These are phyloP conservation scores for Candida dendrica DNA, from an alignment of 805 yeast genomes.

Conservation along the genomic window DNA sequence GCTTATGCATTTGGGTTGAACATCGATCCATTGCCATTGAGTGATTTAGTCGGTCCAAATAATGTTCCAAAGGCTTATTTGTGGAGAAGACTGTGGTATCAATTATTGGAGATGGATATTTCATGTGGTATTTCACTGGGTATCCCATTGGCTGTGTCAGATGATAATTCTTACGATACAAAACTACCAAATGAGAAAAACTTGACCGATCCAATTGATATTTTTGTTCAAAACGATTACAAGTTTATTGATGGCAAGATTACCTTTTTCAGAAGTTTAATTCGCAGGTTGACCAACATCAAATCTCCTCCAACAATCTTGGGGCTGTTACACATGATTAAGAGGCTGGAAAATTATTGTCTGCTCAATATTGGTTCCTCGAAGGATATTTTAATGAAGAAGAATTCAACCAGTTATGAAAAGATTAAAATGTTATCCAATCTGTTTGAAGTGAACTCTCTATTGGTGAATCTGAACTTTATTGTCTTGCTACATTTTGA, in stretches of 20 bases:
- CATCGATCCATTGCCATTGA: conserved; percentile 40
- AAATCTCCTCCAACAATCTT: conserved; percentile 26
- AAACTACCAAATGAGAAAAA: conserved; percentile 25
- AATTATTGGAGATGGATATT: conserved; percentile 18
- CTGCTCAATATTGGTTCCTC: conserved; percentile 20
- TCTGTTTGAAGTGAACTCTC: conserved; percentile 20
- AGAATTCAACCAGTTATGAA: conserved; percentile 7
- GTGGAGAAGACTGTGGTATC: conserved; percentile 21
- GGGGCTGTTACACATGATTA: conserved; percentile 24
- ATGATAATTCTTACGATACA: conserved; percentile 14
- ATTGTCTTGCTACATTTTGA: conserved; percentile 37
- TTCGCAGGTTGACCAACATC: conserved; percentile 25
- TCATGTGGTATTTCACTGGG: conserved; percentile 9
- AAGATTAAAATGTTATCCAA: conserved; percentile 18
- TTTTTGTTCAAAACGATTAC: conserved; percentile 25
- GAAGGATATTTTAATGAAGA: conserved; percentile 10
- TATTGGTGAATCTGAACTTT: conserved; percentile 26
- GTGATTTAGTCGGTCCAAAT: conserved; percentile 3
- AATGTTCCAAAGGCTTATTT: conserved; percentile 9
- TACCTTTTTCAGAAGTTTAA: conserved; percentile 23
- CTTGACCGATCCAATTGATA: conserved; percentile 29
- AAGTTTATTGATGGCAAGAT: conserved; percentile 24
- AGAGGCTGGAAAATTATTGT: conserved; percentile 28
- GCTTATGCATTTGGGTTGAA: conserved; percentile 49
- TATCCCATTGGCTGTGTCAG: conserved; percentile 9